phyloP scores from a whole-genome alignment of 305 asterid species.

The Euphrasia arctica region DNA sequence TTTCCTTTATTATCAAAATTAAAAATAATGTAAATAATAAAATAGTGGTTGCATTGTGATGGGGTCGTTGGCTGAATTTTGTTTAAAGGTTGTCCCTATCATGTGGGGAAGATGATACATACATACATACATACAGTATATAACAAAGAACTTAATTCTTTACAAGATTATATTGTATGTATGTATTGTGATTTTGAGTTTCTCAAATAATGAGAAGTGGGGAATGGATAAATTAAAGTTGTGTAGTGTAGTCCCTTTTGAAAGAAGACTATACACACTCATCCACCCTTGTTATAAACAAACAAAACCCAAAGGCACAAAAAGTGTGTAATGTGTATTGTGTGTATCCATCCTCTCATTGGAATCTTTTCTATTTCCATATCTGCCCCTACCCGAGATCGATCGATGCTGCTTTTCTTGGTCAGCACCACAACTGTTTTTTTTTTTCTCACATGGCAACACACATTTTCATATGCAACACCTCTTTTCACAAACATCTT shows the following conservation, averaged over 20 bases:
- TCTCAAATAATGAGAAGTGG: constrained; percentile 22
- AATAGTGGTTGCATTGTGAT: constrained; percentile 32
- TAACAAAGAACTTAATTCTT: too few species aligned
- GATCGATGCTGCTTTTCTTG: constrained; percentile 44
- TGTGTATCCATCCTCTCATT: constrained; percentile 17
- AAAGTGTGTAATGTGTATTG: constrained; percentile 18
- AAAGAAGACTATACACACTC: constrained; percentile 23
- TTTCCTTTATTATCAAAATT: too few species aligned
- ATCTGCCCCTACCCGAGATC: constrained; percentile 34
- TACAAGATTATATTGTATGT: constrained; percentile 13
- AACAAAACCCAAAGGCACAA: constrained; percentile 19
- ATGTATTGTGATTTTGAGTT: constrained; percentile 35
- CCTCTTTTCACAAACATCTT: constrained; percentile 44
- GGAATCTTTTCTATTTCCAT: constrained; percentile 28
- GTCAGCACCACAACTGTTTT: constrained; percentile 52
- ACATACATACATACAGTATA: too few species aligned
- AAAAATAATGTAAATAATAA: constrained; percentile 4
- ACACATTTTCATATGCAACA: constrained; percentile 32
- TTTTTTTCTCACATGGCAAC: constrained; percentile 31
- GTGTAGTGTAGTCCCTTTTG: constrained; percentile 28
- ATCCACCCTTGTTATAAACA: constrained; percentile 30
- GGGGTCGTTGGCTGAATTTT: constrained; percentile 37
- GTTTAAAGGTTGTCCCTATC: constrained; percentile 36
- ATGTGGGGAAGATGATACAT: constrained; percentile 31
- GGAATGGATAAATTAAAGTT: constrained; percentile 28